Base-by-base conservation (phyloP, 176 grass and related monocot species). In the Musa troglodytarum region DNA sequence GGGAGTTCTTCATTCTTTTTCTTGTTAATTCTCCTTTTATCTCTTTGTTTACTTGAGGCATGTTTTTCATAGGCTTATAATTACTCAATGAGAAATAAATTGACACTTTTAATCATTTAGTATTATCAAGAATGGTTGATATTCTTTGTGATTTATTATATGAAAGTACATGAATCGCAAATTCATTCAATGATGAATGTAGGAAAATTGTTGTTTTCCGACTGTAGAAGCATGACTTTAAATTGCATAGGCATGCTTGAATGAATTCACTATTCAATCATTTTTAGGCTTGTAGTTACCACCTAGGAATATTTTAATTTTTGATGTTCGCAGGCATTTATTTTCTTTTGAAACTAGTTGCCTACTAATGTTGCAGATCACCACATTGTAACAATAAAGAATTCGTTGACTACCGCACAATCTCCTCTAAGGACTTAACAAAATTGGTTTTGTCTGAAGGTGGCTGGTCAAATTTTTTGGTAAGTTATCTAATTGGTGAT, bases 401-500 rank as follows among this genome's bases (percentile, higher is more conserved):
- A 78, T 68, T 81, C 58, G 86, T 98, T 25, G 70, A 87, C 22
- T 98, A 98, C 80, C 82, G 80, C 49, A 94, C 84, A 75, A 50
- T 89, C 57, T 87, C 95, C n/a, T 78, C 80, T 11, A 87, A 80
- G 69, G 83, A 76, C 64, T 85, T 94, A 80, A 86, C 80, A 54
- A 84, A 90, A 73, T 89, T 65, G 73, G 84, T 98, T 80, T 78
- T 98, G 74, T 78, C 90, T 21, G 86, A 98, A 85, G 95, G 88
- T 75, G 95, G 90, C 55, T 98, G 88, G 90, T 98, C 90, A 73
- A 85, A 89, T 22, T 71, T 98, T 29, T 76, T 93, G 70, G 95
- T 98, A 72, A 91, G 88, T 28, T 63, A 1, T n/a, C 20, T 12
- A 15, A n/a, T n/a, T 70, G 68, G 50, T n/a, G 57, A n/a, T 61